Conservation (phyloP, 2,329 filamentous ascomycete genomes). For the Aspergillus sp. region DNA sequence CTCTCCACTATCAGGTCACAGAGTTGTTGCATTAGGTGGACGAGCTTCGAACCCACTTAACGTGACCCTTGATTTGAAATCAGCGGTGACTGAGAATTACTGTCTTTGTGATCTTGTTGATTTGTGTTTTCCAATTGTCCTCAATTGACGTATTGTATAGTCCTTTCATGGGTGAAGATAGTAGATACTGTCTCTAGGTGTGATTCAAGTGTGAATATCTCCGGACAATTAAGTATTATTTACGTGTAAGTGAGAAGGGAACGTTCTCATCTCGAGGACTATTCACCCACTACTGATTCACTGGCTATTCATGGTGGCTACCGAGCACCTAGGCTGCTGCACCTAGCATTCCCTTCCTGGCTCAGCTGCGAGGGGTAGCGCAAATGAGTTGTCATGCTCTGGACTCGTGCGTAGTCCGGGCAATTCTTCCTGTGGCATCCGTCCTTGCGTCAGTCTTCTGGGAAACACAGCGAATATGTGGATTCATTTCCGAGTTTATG, state of each 20-base stretch:
- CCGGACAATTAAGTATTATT: not conserved
- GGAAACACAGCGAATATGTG: not conserved
- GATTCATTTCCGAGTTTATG: slow-evolving; percentile 10
- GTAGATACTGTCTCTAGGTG: not conserved
- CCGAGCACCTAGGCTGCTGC: no score
- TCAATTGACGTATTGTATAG: not conserved
- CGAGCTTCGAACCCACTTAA: not conserved
- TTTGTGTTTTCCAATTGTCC: not conserved
- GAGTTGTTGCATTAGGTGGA: not conserved
- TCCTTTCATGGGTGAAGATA: not conserved
- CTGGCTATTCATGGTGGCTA: no score
- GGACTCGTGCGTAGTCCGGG: not conserved
- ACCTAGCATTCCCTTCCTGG: not conserved
- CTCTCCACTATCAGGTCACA: not conserved
- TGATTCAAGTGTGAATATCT: not conserved
- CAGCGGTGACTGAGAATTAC: not conserved
- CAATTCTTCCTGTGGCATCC: not conserved
- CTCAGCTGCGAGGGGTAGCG: not conserved
- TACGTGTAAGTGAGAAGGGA: not conserved
- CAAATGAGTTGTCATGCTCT: not conserved
- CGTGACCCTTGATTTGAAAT: not conserved
- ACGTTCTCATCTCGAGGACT: not conserved
- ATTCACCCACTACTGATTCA: not conserved
- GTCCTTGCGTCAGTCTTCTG: slow-evolving; percentile 8
- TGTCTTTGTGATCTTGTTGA: not conserved